Evolutionary conservation across 2,329 filamentous ascomycete genomes (phyloP).

Genomic region (Piedraia hortae): DNA sequence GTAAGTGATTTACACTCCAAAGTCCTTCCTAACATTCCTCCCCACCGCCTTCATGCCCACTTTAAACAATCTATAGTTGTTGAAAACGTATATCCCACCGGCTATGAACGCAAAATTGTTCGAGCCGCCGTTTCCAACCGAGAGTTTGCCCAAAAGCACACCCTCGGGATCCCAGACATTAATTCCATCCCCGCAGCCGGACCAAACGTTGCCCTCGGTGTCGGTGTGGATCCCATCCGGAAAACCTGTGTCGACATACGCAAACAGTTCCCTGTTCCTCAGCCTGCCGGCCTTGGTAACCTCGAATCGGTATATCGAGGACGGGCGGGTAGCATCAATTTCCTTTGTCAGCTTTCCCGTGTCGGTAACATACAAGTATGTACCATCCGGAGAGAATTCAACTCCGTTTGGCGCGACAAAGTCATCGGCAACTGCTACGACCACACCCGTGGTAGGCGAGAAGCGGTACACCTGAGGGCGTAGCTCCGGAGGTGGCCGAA

Average conservation of each 20-base stretch:
- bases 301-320: slow-evolving; percentile 18
- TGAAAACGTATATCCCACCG: slow-evolving; percentile 11
- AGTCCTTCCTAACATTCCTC: slow-evolving; percentile 10
- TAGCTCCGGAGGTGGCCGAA: slow-evolving; percentile 24
- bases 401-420: slow-evolving; percentile 30
- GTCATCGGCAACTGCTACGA: slow-evolving; percentile 29
- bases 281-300: slow-evolving; percentile 12
- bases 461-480: slow-evolving; percentile 32
- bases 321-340: slow-evolving; percentile 14
- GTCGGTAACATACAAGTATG: slow-evolving; percentile 27
- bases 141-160: slow-evolving; percentile 28
- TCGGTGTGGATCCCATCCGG: slow-evolving; percentile 32
- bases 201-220: slow-evolving; percentile 26
- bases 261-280: slow-evolving; percentile 21
- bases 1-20: slow-evolving; percentile 7
- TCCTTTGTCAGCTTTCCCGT: slow-evolving; percentile 16
- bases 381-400: slow-evolving; percentile 26
- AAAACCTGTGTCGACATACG: slow-evolving; percentile 24
- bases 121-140: slow-evolving; percentile 13
- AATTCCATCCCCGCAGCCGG: slow-evolving; percentile 24
- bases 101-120: slow-evolving; percentile 13
- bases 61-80: slow-evolving; percentile 11
- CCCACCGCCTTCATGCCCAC: slow-evolving; percentile 11
- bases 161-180: slow-evolving; percentile 26
- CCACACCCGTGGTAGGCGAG: slow-evolving; percentile 22